Evolutionary conservation across 192 early-diverging fungal genomes (phyloP).

Genomic region (Coemansia sp.): DNA sequence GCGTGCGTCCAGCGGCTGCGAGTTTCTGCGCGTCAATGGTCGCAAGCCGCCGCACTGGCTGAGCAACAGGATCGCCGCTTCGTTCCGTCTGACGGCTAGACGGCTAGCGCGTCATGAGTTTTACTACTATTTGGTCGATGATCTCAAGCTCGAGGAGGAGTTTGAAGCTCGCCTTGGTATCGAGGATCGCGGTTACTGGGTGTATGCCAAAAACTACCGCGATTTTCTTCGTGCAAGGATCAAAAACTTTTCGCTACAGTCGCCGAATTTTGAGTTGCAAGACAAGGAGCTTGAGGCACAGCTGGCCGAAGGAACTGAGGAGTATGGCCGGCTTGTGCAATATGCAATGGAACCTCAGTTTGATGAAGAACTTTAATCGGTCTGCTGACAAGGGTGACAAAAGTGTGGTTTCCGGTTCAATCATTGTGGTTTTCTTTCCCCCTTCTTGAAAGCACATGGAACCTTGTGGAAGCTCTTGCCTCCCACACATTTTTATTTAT

Average conservation of each 20-base stretch:
- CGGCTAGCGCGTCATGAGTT: conserved; percentile 34
- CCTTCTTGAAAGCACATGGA: no score
- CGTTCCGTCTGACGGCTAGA: conserved; percentile 12
- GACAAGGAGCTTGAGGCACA: background rate
- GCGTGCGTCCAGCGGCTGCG: conserved; percentile 32
- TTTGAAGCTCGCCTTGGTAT: conserved; percentile 45
- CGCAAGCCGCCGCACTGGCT: conserved; percentile 51
- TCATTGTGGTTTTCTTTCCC: conserved; percentile 3
- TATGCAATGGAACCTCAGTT: conserved; percentile 11
- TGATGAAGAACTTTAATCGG: background rate
- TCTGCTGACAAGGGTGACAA: background rate
- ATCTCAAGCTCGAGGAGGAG: conserved; percentile 44
- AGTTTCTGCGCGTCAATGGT: conserved; percentile 35
- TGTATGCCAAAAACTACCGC: conserved; percentile 43
- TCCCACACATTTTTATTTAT: conserved; percentile 1
- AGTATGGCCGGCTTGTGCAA: conserved; percentile 11
- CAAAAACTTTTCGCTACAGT: conserved; percentile 14
- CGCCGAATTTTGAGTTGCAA: background rate
- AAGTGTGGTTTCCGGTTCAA: conserved; percentile 2
- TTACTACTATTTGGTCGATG: conserved; percentile 32
- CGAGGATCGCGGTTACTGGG: conserved; percentile 38
- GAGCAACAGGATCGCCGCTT: conserved; percentile 20
- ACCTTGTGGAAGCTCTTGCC: background rate
- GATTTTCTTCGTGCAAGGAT: conserved; percentile 36
- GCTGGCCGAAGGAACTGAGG: conserved; percentile 14